Evolutionary conservation across 2,329 filamentous ascomycete species (phyloP), one percentile per base, ranked within the genome.

Genomic region (Bipolaris victoriae): DNA sequence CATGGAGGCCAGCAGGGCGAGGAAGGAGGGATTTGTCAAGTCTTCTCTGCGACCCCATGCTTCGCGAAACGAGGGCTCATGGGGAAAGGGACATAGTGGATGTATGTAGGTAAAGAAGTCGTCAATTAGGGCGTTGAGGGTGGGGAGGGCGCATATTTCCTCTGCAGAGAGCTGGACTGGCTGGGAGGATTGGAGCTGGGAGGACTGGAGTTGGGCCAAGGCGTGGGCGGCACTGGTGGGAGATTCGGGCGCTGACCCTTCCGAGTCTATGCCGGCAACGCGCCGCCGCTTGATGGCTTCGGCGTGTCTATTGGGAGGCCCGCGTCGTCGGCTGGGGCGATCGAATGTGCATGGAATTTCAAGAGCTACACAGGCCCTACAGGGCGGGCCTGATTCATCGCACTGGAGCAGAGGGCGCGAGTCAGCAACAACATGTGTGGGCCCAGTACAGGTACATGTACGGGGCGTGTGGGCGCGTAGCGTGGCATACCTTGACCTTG

Each of bases 61-160:
- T 60, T 86, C 83, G 20, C 89, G 84, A 72, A 93, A 92, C 3
- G 88, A 90, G 0, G 89, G 89, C 70, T 92, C 89, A 73, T 93
- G 90, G 0, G 90, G 90, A 55, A 93, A 92, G 0, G 90, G 90
- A 56, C 85, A 86, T 7, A 93, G 82, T 1, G 90, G 90, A 66
- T 92, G 89, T 51, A 92, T 88, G 72, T 92, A 92, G 16, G 88
- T 91, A 77, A 92, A 93, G 81, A 91, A 93, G 77, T 93, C 90
- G 72, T 92, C 88, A 55, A 93, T 84, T 15, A 92, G 81, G 2
- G 88, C 82, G 66, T 89, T 83, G 50, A 93, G 78, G 10, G 88
- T 86, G 7, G 85, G 83, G 74, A 88, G 81, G 0, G 90, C 88
- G 39, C 88, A 90, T 60, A 93, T 92, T 1, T 84, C 81, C 70